These are phyloP conservation scores for Albugo laibachii DNA, from an alignment of 352 stramenopile genomes.

Conservation along the genomic window DNA sequence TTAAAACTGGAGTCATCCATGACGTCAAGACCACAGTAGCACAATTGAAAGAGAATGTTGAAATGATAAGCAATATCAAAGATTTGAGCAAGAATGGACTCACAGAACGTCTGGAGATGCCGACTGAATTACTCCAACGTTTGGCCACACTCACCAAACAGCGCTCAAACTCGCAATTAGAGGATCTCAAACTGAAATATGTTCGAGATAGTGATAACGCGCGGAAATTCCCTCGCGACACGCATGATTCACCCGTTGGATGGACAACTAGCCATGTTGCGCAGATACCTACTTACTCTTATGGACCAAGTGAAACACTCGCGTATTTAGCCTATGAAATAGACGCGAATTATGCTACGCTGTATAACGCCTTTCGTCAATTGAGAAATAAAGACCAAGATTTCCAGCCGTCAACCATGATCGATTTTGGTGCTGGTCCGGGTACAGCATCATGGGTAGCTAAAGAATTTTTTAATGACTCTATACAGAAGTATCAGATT, in stretches of 20 bases:
- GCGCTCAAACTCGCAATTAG: conserved; percentile 63
- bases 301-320: conserved; percentile 50
- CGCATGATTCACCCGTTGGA: conserved; percentile 46
- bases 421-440: conserved; percentile 62
- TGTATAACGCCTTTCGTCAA: conserved; percentile 47
- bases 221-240: conserved; percentile 35
- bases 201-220: conserved; percentile 20
- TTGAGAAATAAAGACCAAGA: conserved; percentile 23
- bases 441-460: conserved; percentile 60
- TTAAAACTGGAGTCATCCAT: too few species aligned
- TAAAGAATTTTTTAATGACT: conserved; percentile 42
- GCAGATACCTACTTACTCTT: conserved; percentile 42
- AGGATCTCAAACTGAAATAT: conserved; percentile 36
- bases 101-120: conserved; percentile 52
- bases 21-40: too few species aligned
- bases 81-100: conserved; percentile 39
- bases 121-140: conserved; percentile 29
- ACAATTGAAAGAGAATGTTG: conserved; percentile 4
- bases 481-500: conserved; percentile 39
- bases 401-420: conserved; percentile 40
- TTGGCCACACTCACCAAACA: conserved; percentile 34
- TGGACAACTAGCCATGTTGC: conserved; percentile 52
- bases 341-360: conserved; percentile 42
- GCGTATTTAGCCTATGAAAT: conserved; percentile 57
- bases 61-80: conserved; percentile 36